These are phyloP conservation scores for Aspergillus glaucus DNA, from an alignment of 2,329 filamentous ascomycete genomes.

Conservation along the genomic window DNA sequence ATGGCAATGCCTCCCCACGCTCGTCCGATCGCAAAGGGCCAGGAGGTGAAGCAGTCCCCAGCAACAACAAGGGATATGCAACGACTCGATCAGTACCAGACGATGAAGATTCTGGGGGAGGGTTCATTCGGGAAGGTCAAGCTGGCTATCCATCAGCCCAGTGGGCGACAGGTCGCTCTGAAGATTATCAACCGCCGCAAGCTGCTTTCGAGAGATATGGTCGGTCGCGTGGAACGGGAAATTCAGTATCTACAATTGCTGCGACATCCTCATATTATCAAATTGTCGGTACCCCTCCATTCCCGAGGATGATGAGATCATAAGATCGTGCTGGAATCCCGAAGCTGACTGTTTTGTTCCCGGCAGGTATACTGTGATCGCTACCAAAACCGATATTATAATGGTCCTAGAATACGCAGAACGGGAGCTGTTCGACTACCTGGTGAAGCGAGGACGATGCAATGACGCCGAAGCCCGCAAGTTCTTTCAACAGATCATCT, in stretches of 20 bases:
- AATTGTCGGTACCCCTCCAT: conserved; percentile 59
- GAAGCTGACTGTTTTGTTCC: conserved; percentile 11
- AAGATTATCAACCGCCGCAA: conserved; percentile 98
- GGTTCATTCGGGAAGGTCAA: conserved; percentile 99
- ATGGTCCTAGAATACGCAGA: conserved; percentile 99
- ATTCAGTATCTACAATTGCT: conserved; percentile 96
- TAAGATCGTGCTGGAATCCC: not conserved
- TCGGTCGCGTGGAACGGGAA: conserved; percentile 91
- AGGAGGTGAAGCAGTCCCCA: conserved; percentile 35
- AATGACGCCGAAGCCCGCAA: conserved; percentile 86
- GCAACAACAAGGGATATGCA: conserved; percentile 59
- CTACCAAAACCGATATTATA: conserved; percentile 87
- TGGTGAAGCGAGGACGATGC: conserved; percentile 89
- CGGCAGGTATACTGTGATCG: conserved; percentile 85
- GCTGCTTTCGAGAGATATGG: conserved; percentile 95
- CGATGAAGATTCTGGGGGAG: conserved; percentile 85
- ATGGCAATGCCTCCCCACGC: conserved; percentile 34
- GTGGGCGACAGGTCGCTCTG: conserved; percentile 88
- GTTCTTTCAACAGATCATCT: conserved; percentile 99
- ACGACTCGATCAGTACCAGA: conserved; percentile 84
- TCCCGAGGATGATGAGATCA: not conserved
- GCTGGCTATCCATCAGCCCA: conserved; percentile 85
- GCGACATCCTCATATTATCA: conserved; percentile 97
- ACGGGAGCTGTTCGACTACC: conserved; percentile 95
- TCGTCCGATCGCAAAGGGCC: conserved; percentile 25